Evolutionary conservation across 163 green algal genomes (phyloP), one percentile per base, ranked within the genome.

Genomic region (Scenedesmus sp.): DNA sequence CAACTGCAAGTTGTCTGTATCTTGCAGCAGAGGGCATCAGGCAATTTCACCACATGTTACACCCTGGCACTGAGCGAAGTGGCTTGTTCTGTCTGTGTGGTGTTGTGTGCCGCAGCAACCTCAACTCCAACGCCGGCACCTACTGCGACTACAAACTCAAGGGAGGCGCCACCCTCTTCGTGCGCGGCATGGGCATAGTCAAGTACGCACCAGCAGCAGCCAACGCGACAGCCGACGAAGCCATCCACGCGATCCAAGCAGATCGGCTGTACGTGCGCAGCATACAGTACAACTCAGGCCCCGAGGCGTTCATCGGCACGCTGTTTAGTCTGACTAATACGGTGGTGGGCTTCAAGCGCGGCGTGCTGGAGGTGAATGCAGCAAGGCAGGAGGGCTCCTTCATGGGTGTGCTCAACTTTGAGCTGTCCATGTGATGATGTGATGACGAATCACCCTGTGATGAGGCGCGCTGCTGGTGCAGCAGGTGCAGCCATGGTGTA

Each of bases 81-180:
- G 76, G n/a, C 83, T 77, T 64, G 20, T 12, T n/a, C 9, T n/a
- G 12, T 26, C 57, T n/a, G 52, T 26, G 2, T 52, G 4, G 55
- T 88, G n/a, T 34, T 54, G 18, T 23, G 20, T 23, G 20, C 20
- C 77, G 83, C 85, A 90, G 85, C 62, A 64, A 56, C 64, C 85
- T 90, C 62, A 90, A 90, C 66, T 90, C 85, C 26, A 90, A 90
- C 74, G 85, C 85, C 1, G 85, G 85, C 57, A 59, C 74, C 34
- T 90, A 82, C 85, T 90, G 85, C 85, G 64, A 83, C 85, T 88
- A n/a, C 57, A 74, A 56, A 18, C 83, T 77, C n/a, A 59, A 76
- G 83, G 83, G 23, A 5, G 70, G 70, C 10, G 70, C 70, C 70
- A 79, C 23, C 70, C 46, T 79, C 70, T 52, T 52, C 13, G 70